Conservation (phyloP, 306 rosid species). For the Chamaecrista fasciculata region DNA sequence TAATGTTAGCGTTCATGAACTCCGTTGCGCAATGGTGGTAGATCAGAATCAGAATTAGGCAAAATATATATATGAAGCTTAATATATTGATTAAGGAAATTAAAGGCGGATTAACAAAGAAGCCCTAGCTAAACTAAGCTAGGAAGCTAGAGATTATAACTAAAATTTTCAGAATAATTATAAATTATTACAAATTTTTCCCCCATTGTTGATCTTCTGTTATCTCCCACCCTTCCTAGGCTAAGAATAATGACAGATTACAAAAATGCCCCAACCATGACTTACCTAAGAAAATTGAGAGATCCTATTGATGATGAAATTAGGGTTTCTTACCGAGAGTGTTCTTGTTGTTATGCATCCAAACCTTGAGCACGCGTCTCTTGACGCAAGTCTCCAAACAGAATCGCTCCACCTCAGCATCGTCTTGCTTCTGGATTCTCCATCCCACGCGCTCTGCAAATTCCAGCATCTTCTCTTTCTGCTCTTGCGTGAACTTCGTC, state of each 20-base stretch:
- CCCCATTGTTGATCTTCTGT: background rate
- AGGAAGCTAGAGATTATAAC: no score
- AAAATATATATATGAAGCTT: background rate
- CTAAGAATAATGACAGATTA: constrained; percentile 3
- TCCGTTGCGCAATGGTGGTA: no score
- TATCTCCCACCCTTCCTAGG: no score
- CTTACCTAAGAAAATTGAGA: constrained; percentile 7
- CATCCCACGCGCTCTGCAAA: constrained; percentile 77
- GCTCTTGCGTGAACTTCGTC: constrained; percentile 73
- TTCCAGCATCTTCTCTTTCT: constrained; percentile 80
- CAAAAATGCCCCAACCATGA: constrained; percentile 25
- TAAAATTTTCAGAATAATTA: no score
- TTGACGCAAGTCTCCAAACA: constrained; percentile 49
- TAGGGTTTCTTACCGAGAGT: constrained; percentile 87
- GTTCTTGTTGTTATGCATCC: constrained; percentile 97
- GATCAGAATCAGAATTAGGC: no score
- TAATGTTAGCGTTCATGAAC: no score
- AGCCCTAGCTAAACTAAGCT: constrained; percentile 44
- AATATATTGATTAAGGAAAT: background rate
- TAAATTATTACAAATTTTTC: constrained; percentile 15
- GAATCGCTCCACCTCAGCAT: constrained; percentile 64
- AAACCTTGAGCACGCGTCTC: constrained; percentile 78
- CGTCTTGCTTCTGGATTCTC: constrained; percentile 86
- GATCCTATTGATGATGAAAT: no score
- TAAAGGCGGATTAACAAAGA: constrained; percentile 20